These are phyloP conservation scores for Leccinum fallax DNA, from an alignment of 1,284 basidiomycete species.

Conservation along the genomic window DNA sequence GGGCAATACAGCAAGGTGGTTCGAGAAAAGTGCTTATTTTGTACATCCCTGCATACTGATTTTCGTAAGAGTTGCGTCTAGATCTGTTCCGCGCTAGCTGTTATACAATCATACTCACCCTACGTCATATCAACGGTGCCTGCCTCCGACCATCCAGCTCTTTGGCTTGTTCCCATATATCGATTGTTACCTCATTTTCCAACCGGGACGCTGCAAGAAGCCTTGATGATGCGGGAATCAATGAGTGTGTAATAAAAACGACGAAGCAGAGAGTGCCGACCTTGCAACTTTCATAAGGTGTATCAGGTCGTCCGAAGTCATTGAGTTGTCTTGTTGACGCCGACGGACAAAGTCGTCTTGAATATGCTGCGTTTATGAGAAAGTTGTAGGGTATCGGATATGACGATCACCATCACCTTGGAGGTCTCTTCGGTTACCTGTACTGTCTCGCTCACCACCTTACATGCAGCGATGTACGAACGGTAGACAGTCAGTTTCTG, in stretches of 20 bases:
- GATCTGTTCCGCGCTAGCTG: not conserved
- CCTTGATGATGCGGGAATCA: constrained; percentile 42
- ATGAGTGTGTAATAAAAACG: not conserved
- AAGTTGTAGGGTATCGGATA: not conserved
- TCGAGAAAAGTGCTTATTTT: constrained; percentile 1
- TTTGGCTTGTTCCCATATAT: constrained; percentile 52
- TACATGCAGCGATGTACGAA: constrained; percentile 55
- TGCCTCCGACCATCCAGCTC: constrained; percentile 40
- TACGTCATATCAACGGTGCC: constrained; percentile 11
- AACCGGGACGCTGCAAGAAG: constrained; percentile 53
- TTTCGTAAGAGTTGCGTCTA: constrained; percentile 2
- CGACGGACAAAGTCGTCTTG: constrained; percentile 73
- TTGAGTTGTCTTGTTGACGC: constrained; percentile 46
- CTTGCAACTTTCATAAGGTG: constrained; percentile 65
- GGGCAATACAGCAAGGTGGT: not conserved
- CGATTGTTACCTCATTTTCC: constrained; percentile 44
- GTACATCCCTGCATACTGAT: not conserved
- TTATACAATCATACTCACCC: constrained; percentile 10
- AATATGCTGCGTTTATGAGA: constrained; percentile 51
- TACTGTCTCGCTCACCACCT: constrained; percentile 45
- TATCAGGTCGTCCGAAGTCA: constrained; percentile 64
- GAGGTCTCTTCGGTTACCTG: constrained; percentile 54
- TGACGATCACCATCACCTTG: constrained; percentile 42
- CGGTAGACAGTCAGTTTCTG: constrained; percentile 57
- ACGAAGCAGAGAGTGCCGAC: constrained; percentile 39